These are phyloP conservation scores for Amanita polypyramis DNA, from an alignment of 768 basidiomycete genomes.

Conservation along the genomic window DNA sequence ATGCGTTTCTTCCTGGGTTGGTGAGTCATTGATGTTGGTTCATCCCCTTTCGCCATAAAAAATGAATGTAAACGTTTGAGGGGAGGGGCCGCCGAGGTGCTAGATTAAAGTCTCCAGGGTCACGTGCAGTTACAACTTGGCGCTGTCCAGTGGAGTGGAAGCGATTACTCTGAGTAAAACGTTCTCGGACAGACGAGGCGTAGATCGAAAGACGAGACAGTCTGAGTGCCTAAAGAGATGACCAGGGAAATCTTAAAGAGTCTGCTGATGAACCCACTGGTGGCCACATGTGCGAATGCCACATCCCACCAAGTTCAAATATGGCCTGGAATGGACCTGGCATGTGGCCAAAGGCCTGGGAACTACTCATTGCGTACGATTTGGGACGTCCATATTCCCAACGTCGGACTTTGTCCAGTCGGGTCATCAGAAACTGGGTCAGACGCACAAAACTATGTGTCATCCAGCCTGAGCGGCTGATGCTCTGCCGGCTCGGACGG, in stretches of 20 bases:
- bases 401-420: neutral
- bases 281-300: neutral
- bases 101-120: conserved; percentile 1
- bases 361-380: neutral
- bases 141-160: neutral
- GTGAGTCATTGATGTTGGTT: conserved; percentile 17
- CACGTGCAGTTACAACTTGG: conserved; percentile 5
- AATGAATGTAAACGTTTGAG: conserved; percentile 14
- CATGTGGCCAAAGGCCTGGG: neutral
- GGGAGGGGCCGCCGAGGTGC: conserved; percentile 5
- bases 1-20: conserved; percentile 69
- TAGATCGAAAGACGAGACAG: conserved; percentile 3
- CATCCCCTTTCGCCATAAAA: conserved; percentile 38
- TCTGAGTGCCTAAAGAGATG: neutral
- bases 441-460: neutral
- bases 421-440: neutral
- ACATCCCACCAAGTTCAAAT: neutral
- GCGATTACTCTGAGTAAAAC: conserved; percentile 1
- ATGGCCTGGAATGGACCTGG: neutral
- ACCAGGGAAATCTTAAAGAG: neutral
- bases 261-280: too few species aligned
- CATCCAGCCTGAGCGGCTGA: too few species aligned
- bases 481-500: neutral
- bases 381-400: neutral
- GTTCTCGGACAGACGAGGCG: neutral